Percentiles rank a stretch among this genome's conserved stretches.
These are phyloP conservation scores for Candida pseudocylindracea DNA, from an alignment of 1,139 yeast species.

Conservation along the genomic window DNA sequence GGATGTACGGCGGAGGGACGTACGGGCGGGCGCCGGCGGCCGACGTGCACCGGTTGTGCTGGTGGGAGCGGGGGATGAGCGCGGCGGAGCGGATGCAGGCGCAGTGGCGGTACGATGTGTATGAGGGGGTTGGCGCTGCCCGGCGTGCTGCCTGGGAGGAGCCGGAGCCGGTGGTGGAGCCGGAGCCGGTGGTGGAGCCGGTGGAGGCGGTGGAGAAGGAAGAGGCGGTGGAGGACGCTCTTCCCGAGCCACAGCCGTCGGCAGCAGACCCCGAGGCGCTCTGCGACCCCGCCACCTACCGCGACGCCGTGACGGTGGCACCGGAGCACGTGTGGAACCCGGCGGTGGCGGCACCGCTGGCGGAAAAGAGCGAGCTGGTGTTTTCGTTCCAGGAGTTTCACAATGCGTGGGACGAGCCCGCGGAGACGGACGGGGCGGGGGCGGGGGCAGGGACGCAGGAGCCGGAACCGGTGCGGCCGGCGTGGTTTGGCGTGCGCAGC, in stretches of 20 bases:
- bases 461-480: too few species aligned
- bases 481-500: too few species aligned
- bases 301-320: slow-evolving; percentile 5
- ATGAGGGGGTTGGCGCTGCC: too few species aligned
- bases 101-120: too few species aligned
- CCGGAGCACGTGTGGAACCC: slow-evolving; percentile 16
- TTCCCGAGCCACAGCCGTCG: too few species aligned
- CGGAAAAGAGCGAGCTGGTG: slow-evolving; percentile 2
- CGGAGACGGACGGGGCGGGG: background rate
- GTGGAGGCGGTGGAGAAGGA: slow-evolving; percentile 1
- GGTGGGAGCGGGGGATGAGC: too few species aligned
- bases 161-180: background rate
- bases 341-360: slow-evolving; percentile 13
- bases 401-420: slow-evolving; percentile 6
- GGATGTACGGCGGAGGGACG: too few species aligned
- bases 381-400: slow-evolving; percentile 3
- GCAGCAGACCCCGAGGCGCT: slow-evolving; percentile 4
- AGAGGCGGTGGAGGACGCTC: slow-evolving; percentile 4
- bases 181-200: background rate
- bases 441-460: too few species aligned
- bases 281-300: slow-evolving; percentile 12
- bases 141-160: too few species aligned
- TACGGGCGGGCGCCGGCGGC: too few species aligned
- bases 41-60: too few species aligned
- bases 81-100: too few species aligned